These are phyloP conservation scores for Pichia sp. DNA, from an alignment of 1,139 yeast species.

Conservation along the genomic window DNA sequence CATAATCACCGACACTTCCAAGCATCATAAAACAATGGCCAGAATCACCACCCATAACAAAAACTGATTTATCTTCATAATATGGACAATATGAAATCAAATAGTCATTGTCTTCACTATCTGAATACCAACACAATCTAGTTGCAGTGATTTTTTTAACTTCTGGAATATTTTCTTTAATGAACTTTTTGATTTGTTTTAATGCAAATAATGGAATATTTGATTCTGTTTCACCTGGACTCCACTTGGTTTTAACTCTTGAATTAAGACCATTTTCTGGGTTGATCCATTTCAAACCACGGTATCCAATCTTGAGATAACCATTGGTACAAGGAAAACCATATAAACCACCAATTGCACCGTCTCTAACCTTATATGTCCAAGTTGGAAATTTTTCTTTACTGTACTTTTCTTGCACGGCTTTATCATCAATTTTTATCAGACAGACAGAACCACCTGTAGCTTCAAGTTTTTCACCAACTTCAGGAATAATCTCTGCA, in stretches of 20 bases:
- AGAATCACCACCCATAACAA: conserved; percentile 32
- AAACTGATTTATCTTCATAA: conserved; percentile 24
- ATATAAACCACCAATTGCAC: conserved; percentile 24
- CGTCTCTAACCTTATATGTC: conserved; percentile 22
- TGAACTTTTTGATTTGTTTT: conserved; percentile 19
- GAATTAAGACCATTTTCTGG: conserved; percentile 17
- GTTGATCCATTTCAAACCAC: conserved; percentile 24
- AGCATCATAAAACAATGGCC: conserved; percentile 32
- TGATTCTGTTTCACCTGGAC: conserved; percentile 13
- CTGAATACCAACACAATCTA: conserved; percentile 30
- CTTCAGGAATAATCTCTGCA: conserved; percentile 30
- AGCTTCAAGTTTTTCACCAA: conserved; percentile 33
- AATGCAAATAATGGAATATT: conserved; percentile 19
- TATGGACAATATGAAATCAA: conserved; percentile 28
- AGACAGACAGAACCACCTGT: conserved; percentile 29
- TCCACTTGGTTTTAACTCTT: conserved; percentile 20
- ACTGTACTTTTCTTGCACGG: conserved; percentile 12
- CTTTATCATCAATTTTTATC: conserved; percentile 15
- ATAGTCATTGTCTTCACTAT: conserved; percentile 30
- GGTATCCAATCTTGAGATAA: conserved; percentile 21
- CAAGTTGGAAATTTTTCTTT: conserved; percentile 21
- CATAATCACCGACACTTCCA: conserved; percentile 20
- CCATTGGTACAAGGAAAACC: conserved; percentile 25
- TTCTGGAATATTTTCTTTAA: conserved; percentile 21
- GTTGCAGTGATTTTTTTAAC: conserved; percentile 17